Evolutionary conservation across 2,329 filamentous ascomycete species (phyloP), one percentile per base, ranked within the genome.

Genomic region (Atkinsonella texensis): DNA sequence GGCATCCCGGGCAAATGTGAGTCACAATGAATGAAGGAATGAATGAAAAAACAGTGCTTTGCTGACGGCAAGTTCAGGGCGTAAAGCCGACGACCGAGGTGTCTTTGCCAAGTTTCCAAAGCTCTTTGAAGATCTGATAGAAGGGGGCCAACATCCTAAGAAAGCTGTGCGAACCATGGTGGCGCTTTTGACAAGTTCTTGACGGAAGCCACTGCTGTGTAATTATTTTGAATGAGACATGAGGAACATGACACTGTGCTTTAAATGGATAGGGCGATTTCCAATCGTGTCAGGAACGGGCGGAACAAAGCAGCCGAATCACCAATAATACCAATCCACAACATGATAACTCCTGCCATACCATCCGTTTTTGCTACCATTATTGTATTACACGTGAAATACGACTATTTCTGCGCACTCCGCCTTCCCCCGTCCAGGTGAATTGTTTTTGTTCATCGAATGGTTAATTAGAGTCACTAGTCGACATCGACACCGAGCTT

Each of bases 401-500:
- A 15, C 8, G 23, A 11, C 28, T 28, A 39, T 18, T 23, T 17
- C 4, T 17, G 12, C 11, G 39, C n/a, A 39, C n/a, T 13, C 23
- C 17, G 38, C 46, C 46, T n/a, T 23, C 18, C 11, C 46, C 32
- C 4, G 10, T 17, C 10, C 20, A 31, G 17, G 28, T 28, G 5
- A 28, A 7, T 28, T 28, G 28, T 6, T 28, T 28, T 8, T 28
- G 2, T 28, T 28, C 13, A 17, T 45, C 35, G 9, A 38, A 4
- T 12, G 42, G 31, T 18, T 18, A 20, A 35, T 23, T 38, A 23
- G 33, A 13, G n/a, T 35, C 8, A 31, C 72, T 74, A 84, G 74
- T 95, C 85, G 54, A 91, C 84, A 58, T 85, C 81, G 41, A 94
- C 87, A 9, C 88, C 88, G 66, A 85, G 80, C 53, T 74, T 74